A percentile compares a stretch with the other conserved stretches of the same genome.
Conservation (phyloP, 495 filamentous ascomycete genomes). For the Venustampulla echinocandica region DNA sequence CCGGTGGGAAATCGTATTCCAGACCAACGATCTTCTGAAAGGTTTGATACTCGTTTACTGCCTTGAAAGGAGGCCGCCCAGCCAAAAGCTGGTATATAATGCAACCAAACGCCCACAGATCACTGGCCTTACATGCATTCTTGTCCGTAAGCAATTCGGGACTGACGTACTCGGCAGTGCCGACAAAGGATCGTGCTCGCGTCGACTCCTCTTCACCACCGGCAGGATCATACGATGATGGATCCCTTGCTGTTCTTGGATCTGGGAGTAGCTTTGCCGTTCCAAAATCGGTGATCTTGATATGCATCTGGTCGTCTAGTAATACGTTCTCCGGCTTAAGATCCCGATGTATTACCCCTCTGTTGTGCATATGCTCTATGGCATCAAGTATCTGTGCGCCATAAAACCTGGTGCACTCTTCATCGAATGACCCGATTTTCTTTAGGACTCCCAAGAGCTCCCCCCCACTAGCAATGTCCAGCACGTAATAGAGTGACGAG, state of each 20-base stretch:
- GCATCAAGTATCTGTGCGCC: slow-evolving; percentile 93
- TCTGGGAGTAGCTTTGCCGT: slow-evolving; percentile 86
- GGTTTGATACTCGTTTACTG: slow-evolving; percentile 90
- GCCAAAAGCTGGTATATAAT: slow-evolving; percentile 95
- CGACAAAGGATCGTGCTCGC: slow-evolving; percentile 89
- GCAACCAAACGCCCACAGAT: slow-evolving; percentile 99
- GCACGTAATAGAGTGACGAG: slow-evolving; percentile 87
- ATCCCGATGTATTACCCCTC: slow-evolving; percentile 94
- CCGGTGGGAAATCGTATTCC: slow-evolving; percentile 87
- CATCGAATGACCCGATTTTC: slow-evolving; percentile 86
- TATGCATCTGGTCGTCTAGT: slow-evolving; percentile 87
- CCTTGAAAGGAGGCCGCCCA: slow-evolving; percentile 95
- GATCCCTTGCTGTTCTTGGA: slow-evolving; percentile 28
- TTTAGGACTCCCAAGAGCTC: slow-evolving; percentile 91
- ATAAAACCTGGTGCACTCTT: slow-evolving; percentile 93
- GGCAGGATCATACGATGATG: slow-evolving; percentile 7
- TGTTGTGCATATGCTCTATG: slow-evolving; percentile 95
- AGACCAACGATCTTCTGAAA: slow-evolving; percentile 96
- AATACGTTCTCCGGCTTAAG: slow-evolving; percentile 97
- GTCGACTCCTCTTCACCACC: slow-evolving; percentile 48
- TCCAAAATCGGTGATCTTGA: slow-evolving; percentile 99
- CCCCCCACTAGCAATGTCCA: slow-evolving; percentile 88
- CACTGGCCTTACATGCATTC: slow-evolving; percentile 94
- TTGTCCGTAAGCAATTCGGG: slow-evolving; percentile 93
- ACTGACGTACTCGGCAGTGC: slow-evolving; percentile 97